Evolutionary conservation across 768 basidiomycete genomes (phyloP), one percentile per base, ranked within the genome.

Genomic region (Tricholomella constricta): DNA sequence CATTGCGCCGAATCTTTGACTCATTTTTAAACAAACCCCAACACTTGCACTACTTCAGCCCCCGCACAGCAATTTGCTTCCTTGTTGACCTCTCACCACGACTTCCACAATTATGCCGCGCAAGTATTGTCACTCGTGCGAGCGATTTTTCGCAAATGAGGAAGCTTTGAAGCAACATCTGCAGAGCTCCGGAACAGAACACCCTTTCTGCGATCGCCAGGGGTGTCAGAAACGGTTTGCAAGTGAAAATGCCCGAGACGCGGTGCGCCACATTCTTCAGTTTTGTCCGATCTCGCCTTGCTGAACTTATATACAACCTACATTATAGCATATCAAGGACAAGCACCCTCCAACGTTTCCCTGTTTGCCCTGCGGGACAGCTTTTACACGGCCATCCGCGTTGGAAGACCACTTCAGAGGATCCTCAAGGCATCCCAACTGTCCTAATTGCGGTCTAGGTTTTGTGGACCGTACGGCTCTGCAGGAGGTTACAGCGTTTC

Each of bases 321-420:
- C 22, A 19, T 54, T 27, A 44, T 56, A 75, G 75, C 75, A 76
- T 52, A 73, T 72, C 70, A 64, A 66, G 2, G 70, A 70, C 12
- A 76, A 73, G 57, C 75, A 76, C 41, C 75, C 75, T 26, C 72
- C 72, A n/a, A 75, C 75, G 8, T 77, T 67, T 55, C 73, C 73
- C 57, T 77, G 75, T 53, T 49, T 56, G 6, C 51, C 55, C 14
- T 77, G 75, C 58, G 64, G 64, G 31, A 54, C 70, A 37, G 63
- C 56, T 5, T 78, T 67, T 51, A 59, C 65, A 31, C 70, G 68
- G 15, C 68, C 65, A 14, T 68, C 70, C 44, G 71, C 73, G 2
- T 59, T 79, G 19, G 72, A 77, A 12, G 77, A 78, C 52, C 79
- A 80, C 52, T 80, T 76, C 56, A 67, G 76, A 25, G 78, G 77